Conservation (phyloP, 2,329 filamentous ascomycete genomes). For the Penicillium sp. region DNA sequence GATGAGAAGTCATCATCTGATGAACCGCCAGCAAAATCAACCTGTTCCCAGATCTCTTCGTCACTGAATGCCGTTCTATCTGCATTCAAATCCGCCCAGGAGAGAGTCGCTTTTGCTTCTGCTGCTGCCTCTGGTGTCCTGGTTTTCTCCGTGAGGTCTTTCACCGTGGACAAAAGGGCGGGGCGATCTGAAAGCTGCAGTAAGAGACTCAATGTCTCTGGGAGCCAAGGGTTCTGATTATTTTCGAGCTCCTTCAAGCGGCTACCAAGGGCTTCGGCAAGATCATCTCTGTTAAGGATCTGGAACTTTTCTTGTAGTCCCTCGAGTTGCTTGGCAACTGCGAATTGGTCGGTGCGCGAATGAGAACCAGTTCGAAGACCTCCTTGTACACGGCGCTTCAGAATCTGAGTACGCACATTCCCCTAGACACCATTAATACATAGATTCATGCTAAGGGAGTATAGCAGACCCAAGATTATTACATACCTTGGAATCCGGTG, state of each 20-base stretch:
- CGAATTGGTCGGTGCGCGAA: constrained; percentile 70
- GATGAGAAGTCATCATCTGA: constrained; percentile 41
- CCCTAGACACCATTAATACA: constrained; percentile 25
- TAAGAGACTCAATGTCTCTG: constrained; percentile 74
- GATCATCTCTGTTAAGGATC: constrained; percentile 70
- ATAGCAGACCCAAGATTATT: constrained; percentile 15
- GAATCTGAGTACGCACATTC: constrained; percentile 25
- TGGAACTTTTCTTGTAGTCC: constrained; percentile 84
- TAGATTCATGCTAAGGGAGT: neutral
- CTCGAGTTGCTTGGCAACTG: constrained; percentile 60
- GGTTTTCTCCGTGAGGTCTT: constrained; percentile 57
- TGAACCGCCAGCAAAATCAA: constrained; percentile 39
- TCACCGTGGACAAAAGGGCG: constrained; percentile 63
- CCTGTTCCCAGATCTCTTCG: constrained; percentile 42
- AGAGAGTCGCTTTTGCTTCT: constrained; percentile 51
- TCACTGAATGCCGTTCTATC: constrained; percentile 66
- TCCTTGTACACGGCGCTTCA: constrained; percentile 34
- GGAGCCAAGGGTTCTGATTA: constrained; percentile 61
- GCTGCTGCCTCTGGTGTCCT: constrained; percentile 43
- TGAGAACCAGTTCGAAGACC: constrained; percentile 46
- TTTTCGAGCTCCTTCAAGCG: constrained; percentile 59
- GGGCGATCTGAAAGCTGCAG: constrained; percentile 79
- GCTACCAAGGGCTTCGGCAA: constrained; percentile 65
- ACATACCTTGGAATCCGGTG: constrained; percentile 46
- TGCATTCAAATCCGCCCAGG: constrained; percentile 73